A percentile compares a stretch with the other conserved stretches of the same genome.
These are phyloP conservation scores for Favolaschia claudopus DNA, from an alignment of 768 basidiomycete species.

Conservation along the genomic window DNA sequence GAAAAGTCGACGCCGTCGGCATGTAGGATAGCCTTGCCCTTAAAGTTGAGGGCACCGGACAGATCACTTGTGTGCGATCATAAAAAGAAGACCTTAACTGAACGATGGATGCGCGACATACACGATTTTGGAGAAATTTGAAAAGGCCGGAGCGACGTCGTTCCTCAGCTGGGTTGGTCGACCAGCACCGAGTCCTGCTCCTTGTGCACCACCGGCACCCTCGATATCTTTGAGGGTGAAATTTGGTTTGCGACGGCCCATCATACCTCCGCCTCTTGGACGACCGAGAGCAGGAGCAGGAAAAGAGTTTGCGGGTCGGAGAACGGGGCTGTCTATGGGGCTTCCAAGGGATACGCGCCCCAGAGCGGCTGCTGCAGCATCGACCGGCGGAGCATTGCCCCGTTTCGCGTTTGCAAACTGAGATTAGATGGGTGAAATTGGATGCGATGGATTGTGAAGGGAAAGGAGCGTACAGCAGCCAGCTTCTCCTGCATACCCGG, in stretches of 20 bases:
- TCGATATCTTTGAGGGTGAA: slow-evolving; percentile 74
- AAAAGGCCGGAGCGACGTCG: slow-evolving; percentile 70
- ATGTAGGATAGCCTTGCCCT: slow-evolving; percentile 91
- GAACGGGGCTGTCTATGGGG: slow-evolving; percentile 33
- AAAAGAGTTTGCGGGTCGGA: slow-evolving; percentile 44
- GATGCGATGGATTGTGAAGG: background rate
- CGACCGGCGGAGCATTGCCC: slow-evolving; percentile 40
- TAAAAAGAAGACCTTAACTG: slow-evolving; percentile 11
- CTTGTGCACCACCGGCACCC: slow-evolving; percentile 60
- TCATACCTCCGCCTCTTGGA: slow-evolving; percentile 42
- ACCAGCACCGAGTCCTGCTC: slow-evolving; percentile 76
- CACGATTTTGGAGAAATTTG: slow-evolving; percentile 95
- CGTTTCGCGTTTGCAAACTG: slow-evolving; percentile 43
- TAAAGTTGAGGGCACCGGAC: slow-evolving; percentile 93
- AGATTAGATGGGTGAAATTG: slow-evolving; percentile 5
- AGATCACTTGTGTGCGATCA: slow-evolving; percentile 77
- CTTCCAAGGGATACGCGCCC: slow-evolving; percentile 41
- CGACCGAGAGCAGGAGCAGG: slow-evolving; percentile 34
- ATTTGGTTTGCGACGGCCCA: slow-evolving; percentile 59
- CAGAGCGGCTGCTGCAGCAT: slow-evolving; percentile 49
- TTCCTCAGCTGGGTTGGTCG: slow-evolving; percentile 61
- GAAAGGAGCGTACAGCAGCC: slow-evolving; percentile 69
- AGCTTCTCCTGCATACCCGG: slow-evolving; percentile 93
- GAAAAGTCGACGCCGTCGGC: slow-evolving; percentile 87
- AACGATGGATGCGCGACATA: slow-evolving; percentile 49